phyloP scores from a whole-genome alignment of 306 rosid genomes.

The Medicago arabica region DNA sequence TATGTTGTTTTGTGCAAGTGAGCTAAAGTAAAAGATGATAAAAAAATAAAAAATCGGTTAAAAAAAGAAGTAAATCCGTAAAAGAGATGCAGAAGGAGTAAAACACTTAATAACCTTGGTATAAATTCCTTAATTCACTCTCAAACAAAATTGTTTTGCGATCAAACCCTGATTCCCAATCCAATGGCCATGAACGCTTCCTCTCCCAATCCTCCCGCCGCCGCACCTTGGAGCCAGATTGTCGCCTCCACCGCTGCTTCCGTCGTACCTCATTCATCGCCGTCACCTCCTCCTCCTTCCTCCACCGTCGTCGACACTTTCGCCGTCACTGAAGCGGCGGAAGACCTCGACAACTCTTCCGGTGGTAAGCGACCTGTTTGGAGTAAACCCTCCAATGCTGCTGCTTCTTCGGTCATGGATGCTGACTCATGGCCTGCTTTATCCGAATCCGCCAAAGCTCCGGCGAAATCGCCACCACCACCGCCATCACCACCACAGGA shows the following conservation, averaged over 20 bases:
- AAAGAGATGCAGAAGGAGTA: neutral
- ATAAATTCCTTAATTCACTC: neutral
- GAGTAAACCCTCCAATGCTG: constrained; percentile 82
- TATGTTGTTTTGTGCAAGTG: too few relatives aligned
- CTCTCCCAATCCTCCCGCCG: constrained; percentile 53
- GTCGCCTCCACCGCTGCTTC: constrained; percentile 45
- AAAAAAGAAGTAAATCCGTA: too few relatives aligned
- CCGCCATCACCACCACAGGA: constrained; percentile 45
- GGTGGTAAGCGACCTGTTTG: constrained; percentile 73
- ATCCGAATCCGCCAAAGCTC: constrained; percentile 63
- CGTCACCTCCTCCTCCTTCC: constrained; percentile 45
- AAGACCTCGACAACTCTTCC: constrained; percentile 49
- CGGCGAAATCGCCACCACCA: constrained; percentile 46
- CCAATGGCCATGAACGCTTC: constrained; percentile 59
- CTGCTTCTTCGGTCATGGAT: constrained; percentile 64
- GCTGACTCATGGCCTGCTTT: constrained; percentile 91
- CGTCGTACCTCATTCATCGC: constrained; percentile 24
- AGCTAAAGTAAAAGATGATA: too few relatives aligned
- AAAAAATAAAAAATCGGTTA: too few relatives aligned
- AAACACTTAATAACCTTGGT: neutral
- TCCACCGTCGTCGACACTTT: constrained; percentile 14
- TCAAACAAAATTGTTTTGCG: neutral
- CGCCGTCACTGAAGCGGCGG: constrained; percentile 26
- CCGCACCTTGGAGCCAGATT: constrained; percentile 70
- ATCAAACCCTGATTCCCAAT: constrained; percentile 15